Base-by-base conservation (phyloP, 2,329 filamentous ascomycete species). In the Exophiala bonariae region DNA sequence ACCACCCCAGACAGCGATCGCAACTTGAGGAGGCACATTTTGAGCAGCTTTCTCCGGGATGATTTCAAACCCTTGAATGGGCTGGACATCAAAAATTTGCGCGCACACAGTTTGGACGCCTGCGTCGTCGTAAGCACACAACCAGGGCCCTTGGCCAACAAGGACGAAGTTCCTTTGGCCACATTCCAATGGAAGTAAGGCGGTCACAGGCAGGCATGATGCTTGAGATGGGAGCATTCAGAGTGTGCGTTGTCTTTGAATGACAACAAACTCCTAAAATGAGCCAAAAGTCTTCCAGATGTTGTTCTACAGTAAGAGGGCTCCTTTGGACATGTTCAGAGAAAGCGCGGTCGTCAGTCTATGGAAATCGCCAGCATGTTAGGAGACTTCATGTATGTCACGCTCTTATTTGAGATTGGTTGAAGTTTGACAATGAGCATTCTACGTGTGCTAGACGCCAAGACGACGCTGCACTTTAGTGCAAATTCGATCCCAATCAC, bases 1-100 rank as follows among this genome's bases (percentile, higher is more conserved):
- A 8, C 83, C 85, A 31, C 89, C 89, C 87, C 88, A 95, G 13
- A 85, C 67, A 17, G 54, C 55, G 23, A 56, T n/a, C 20, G n/a
- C 18, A 14, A 70, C 44, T 14, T 30, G 22, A 36, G 22, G 22
- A 10, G 8, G 8, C 23, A 52, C 60, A 4, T 54, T 39, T 49
- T 52, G 43, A 41, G 47, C 30, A 28, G 18, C 30, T 13, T 37
- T 49, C 28, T 48, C 42, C 20, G 57, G 35, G 9, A 16, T 28
- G 13, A 32, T 22, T 31, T 35, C 50, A 42, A 50, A 57, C 39
- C 38, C 44, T 45, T 44, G 52, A 30, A 50, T 41, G 19, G 41
- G 41, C 39, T 58, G 54, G 16, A n/a, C n/a, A 8, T 51, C 44
- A 22, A 59, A 53, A 14, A 60, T 28, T 31, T 59, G 55, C 34